These are phyloP conservation scores for Penicillium corylophilum DNA, from an alignment of 2,329 filamentous ascomycete species.

Conservation along the genomic window DNA sequence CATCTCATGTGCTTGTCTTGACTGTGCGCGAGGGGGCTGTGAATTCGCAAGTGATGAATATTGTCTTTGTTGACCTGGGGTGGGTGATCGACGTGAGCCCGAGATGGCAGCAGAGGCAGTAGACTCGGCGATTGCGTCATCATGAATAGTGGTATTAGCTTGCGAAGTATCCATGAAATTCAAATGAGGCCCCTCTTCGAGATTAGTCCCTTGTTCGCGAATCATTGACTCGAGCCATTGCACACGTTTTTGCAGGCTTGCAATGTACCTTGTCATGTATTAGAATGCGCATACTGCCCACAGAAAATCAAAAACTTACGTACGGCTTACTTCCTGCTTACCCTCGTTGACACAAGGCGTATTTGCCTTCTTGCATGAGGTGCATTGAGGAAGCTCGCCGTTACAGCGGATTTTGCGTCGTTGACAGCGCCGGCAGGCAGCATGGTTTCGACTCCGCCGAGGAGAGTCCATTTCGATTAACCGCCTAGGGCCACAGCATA, in stretches of 20 bases:
- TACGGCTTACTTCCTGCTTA: slow-evolving; percentile 46
- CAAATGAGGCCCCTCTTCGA: slow-evolving; percentile 27
- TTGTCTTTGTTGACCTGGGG: not conserved
- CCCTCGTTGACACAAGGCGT: slow-evolving; percentile 47
- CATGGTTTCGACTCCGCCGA: slow-evolving; percentile 32
- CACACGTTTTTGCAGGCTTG: slow-evolving; percentile 44
- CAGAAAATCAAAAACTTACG: slow-evolving; percentile 28
- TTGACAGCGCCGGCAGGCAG: slow-evolving; percentile 44
- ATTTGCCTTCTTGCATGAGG: slow-evolving; percentile 46
- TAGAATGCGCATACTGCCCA: not conserved
- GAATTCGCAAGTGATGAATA: not conserved
- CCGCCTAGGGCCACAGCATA: not conserved
- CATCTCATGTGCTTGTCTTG: slow-evolving; percentile 50
- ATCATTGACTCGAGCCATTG: slow-evolving; percentile 51
- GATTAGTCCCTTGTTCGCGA: slow-evolving; percentile 41
- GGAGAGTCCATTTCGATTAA: slow-evolving; percentile 24
- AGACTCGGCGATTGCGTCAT: not conserved
- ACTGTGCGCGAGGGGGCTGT: slow-evolving; percentile 10
- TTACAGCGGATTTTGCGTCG: slow-evolving; percentile 54
- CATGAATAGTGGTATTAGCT: not conserved
- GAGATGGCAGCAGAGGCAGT: not conserved
- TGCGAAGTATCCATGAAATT: slow-evolving; percentile 5
- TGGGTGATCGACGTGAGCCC: not conserved
- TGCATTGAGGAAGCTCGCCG: slow-evolving; percentile 44
- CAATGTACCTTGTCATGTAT: slow-evolving; percentile 30